Evolutionary conservation across 306 rosid species (phyloP), one percentile per base, ranked within the genome.

Genomic region (Cicer chorassanicum): DNA sequence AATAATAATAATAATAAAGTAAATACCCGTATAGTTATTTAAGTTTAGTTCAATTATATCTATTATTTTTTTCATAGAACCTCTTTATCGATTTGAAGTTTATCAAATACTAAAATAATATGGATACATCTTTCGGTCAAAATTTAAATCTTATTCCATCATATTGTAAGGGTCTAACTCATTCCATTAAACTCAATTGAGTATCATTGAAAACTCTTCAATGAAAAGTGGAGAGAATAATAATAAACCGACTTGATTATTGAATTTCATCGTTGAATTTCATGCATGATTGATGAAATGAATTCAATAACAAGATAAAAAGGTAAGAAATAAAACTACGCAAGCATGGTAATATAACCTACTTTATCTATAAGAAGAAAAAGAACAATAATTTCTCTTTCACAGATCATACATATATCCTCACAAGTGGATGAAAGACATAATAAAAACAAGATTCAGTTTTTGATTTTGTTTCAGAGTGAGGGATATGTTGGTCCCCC

Each of bases 401-500:
- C 49, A 62, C 46, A 40, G 50, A 18, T 15, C 42, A 36, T 43
- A 54, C 10, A 54, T 49, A 49, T 6, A 50, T 50, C 55, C 55
- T 40, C 66, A 16, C 65, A 39, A 62, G 61, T 50, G 56, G 16
- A 64, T 65, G 29, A 9, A 62, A 70, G 64, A 44, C 67, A 71
- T 41, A 29, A 48, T 56, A 54, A 64, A 54, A 75, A 62, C 24
- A 65, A 7, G 69, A 64, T 84, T 53, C 53, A 51, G 73, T 59
- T 40, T 73, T 48, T 41, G 82, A 82, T 79, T 72, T 65, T 79
- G 69, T 67, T 76, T 72, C 77, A 76, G 84, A 67, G 29, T 6
- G 9, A 14, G 6, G 24, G 82, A 84, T 78, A 75, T 61, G 73
- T 83, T 83, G 87, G 93, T 75, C 91, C 88, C 85, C 71, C 81